Evolutionary conservation across 495 filamentous ascomycete genomes (phyloP), one percentile per base, ranked within the genome.

Genomic region (Trichoderma virens): DNA sequence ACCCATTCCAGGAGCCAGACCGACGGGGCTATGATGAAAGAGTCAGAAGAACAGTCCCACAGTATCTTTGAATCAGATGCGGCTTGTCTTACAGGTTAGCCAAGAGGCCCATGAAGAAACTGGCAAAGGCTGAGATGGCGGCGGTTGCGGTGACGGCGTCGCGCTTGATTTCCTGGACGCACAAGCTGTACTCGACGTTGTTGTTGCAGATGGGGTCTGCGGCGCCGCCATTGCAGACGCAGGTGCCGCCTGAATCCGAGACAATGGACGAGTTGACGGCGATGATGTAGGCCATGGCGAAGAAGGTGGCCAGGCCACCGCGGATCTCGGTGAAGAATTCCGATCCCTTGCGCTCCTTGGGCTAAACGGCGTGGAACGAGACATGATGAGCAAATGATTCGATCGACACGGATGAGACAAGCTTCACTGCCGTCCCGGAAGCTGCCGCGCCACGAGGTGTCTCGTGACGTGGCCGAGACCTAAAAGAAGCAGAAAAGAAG

Each of bases 281-380:
- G 62, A 87, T 83, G 70, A 90, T 90, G 70, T 88, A 91, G 70
- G 90, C 89, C 90, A 93, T 93, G 67, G 90, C 89, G 75, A 92
- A 92, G 79, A 93, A 92, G 59, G 90, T 90, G 34, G 89, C 89
- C 2, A 92, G 72, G 62, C 89, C 90, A 65, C 88, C 90, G 61
- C 90, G 86, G 54, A 92, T 73, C 76, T 93, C 90, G 27, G 89
- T 92, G 67, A 89, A 85, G 78, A 93, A 92, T 68, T 81, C 80
- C n/a, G 86, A 85, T 1, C 86, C 87, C 70, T 89, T 90, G 30
- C 89, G 82, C 70, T 89, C 87, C 69, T 76, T 80, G 60, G 78
- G 84, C 82, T 91, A 78, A 1, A 61, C 14, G 11, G n/a, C 6
- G 25, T 20, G 20, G 9, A 59, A 35, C 59, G 38, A 20, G 14